These are phyloP conservation scores for Pichia sp. DNA, from an alignment of 1,139 yeast genomes.

Conservation along the genomic window DNA sequence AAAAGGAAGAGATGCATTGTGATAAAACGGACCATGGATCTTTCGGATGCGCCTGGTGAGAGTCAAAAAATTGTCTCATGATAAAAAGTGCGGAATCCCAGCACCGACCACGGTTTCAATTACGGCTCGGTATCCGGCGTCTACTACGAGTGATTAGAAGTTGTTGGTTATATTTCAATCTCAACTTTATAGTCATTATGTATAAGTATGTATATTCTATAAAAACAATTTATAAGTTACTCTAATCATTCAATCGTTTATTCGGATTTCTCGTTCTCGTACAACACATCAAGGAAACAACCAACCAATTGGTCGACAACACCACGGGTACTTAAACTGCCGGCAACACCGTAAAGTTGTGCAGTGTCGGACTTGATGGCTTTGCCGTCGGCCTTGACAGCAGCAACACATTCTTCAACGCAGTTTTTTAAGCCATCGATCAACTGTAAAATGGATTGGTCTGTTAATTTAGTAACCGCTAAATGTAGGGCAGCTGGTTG, in stretches of 20 bases:
- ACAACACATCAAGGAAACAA: constrained; percentile 78
- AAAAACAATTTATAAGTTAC: no score
- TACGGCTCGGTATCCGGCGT: no score
- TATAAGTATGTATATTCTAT: no score
- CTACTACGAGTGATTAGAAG: no score
- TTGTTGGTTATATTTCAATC: no score
- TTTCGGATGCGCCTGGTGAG: no score
- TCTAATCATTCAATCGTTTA: neutral
- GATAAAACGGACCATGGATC: no score
- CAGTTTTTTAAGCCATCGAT: constrained; percentile 51
- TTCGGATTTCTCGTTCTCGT: constrained; percentile 39
- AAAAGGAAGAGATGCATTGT: no score
- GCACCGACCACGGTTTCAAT: no score
- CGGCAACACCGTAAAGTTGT: constrained; percentile 93
- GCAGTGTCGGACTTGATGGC: constrained; percentile 64
- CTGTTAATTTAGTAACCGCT: constrained; percentile 78
- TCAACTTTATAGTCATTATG: no score
- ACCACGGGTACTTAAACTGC: constrained; percentile 78
- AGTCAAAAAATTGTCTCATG: no score
- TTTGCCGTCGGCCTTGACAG: constrained; percentile 24
- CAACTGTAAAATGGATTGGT: constrained; percentile 60
- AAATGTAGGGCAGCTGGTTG: constrained; percentile 89
- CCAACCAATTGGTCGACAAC: constrained; percentile 80
- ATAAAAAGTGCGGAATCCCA: no score
- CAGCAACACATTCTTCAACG: constrained; percentile 37